These are phyloP conservation scores for Phaseolus lunatus DNA, from an alignment of 306 rosid genomes.

Conservation along the genomic window DNA sequence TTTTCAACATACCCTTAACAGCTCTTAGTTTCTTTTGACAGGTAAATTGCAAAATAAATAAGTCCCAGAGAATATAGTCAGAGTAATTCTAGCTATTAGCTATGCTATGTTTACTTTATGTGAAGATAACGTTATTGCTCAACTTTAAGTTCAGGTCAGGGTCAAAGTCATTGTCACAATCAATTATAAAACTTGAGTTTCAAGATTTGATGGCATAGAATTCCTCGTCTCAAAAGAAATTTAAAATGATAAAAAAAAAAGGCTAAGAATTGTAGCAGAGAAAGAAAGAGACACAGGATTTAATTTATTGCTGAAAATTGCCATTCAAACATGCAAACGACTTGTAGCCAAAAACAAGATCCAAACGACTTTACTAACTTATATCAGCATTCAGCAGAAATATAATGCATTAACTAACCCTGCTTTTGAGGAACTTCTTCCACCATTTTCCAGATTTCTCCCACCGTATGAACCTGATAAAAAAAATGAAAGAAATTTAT, in stretches of 20 bases:
- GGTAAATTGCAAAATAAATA: not conserved
- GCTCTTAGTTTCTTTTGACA: not conserved
- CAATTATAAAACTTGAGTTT: not conserved
- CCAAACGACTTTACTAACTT: constrained; percentile 36
- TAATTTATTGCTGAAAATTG: constrained; percentile 1
- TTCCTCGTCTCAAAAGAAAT: constrained; percentile 15
- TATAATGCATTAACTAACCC: constrained; percentile 54
- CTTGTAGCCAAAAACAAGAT: not conserved
- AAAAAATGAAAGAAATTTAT: constrained; percentile 41
- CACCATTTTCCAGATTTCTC: constrained; percentile 44
- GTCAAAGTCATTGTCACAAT: not conserved
- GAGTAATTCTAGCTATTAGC: not conserved
- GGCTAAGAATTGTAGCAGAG: not conserved
- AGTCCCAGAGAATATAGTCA: not conserved
- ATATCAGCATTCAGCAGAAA: constrained; percentile 36
- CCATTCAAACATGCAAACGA: constrained; percentile 22
- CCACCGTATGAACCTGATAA: constrained; percentile 58
- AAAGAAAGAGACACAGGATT: constrained; percentile 3
- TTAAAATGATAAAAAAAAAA: constrained; percentile 16
- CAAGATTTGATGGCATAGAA: constrained; percentile 2
- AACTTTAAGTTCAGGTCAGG: not conserved
- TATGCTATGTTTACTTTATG: not conserved
- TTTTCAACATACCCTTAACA: not conserved
- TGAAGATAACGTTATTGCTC: not conserved
- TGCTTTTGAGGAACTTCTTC: constrained; percentile 53